Conservation (phyloP, 371 early-diverging fungal genomes). For the Lichtheimia ramosa region DNA sequence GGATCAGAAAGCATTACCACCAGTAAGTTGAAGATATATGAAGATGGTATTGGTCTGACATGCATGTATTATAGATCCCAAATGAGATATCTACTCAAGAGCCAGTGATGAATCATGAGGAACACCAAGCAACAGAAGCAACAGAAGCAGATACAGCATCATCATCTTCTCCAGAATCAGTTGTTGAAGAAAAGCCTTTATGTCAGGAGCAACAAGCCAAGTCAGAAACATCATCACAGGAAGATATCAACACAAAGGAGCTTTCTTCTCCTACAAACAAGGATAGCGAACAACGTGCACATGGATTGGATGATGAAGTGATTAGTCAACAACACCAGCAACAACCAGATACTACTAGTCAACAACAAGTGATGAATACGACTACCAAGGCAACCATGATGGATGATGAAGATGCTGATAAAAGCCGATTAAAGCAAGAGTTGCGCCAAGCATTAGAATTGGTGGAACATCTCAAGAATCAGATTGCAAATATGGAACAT, state of each 20-base stretch:
- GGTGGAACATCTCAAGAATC: background rate
- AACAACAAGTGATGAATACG: background rate
- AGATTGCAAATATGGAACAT: background rate
- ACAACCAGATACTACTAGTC: background rate
- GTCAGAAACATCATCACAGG: too few species aligned
- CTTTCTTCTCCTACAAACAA: too few species aligned
- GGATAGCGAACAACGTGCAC: too few species aligned
- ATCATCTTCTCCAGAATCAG: background rate
- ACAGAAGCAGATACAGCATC: background rate
- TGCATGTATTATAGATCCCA: too few species aligned
- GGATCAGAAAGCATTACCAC: too few species aligned
- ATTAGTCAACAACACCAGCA: background rate
- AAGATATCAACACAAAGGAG: too few species aligned
- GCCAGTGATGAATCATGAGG: background rate
- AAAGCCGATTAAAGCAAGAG: background rate
- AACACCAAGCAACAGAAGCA: background rate
- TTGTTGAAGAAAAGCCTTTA: too few species aligned
- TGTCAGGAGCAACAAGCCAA: too few species aligned
- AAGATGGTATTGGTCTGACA: too few species aligned
- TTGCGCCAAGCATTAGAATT: background rate
- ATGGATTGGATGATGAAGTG: too few species aligned
- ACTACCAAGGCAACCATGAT: background rate
- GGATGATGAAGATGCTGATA: constrained; percentile 5
- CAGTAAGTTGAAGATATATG: too few species aligned
- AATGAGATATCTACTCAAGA: too few species aligned